These are phyloP conservation scores for Echinosophora koreensis DNA, from an alignment of 306 rosid species.

Conservation along the genomic window DNA sequence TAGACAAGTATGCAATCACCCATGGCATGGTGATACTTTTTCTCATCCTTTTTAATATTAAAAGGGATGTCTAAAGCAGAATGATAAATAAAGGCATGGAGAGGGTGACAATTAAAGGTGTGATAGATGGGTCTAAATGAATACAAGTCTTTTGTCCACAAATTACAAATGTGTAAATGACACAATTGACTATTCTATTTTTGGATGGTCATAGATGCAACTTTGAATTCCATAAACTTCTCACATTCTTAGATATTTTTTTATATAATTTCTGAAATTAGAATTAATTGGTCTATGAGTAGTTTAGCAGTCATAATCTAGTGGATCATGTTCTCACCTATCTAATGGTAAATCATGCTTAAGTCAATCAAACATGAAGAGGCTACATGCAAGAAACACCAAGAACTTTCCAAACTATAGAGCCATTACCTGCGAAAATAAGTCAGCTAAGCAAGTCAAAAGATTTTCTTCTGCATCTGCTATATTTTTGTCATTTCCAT, in stretches of 20 bases:
- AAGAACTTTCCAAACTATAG: constrained; percentile 9
- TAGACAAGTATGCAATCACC: background rate
- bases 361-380: constrained; percentile 6
- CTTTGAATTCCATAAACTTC: constrained; percentile 13
- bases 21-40: background rate
- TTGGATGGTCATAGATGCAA: background rate
- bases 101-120: background rate
- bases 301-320: background rate
- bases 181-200: background rate
- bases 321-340: background rate
- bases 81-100: background rate
- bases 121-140: background rate
- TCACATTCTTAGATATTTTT: background rate
- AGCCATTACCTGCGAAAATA: constrained; percentile 76
- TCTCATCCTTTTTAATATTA: background rate
- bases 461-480: constrained; percentile 87
- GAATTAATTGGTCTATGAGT: background rate
- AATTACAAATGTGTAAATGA: background rate
- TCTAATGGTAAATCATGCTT: background rate
- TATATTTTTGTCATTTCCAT: constrained; percentile 62
- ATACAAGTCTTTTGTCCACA: background rate
- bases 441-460: constrained; percentile 87
- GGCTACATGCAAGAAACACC: constrained; percentile 8
- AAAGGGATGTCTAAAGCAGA: background rate
- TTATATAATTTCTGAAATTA: background rate